These are phyloP conservation scores for Nitzschia inconspicua DNA, from an alignment of 108 stramenopile genomes.

Conservation along the genomic window DNA sequence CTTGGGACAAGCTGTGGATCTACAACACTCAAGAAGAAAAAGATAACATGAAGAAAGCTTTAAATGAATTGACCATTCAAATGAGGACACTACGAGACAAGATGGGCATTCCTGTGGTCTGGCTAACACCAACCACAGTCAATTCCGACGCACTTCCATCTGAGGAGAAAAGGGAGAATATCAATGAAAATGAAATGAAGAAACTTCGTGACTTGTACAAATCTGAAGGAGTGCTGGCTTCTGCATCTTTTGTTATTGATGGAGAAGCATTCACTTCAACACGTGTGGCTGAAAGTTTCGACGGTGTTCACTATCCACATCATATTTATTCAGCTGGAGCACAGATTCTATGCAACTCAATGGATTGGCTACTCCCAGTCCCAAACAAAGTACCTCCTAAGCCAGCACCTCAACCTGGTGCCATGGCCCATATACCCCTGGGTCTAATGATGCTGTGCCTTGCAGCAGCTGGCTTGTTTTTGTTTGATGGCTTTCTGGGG, in stretches of 20 bases:
- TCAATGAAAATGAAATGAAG: constrained; percentile 78
- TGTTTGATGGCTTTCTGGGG: constrained; percentile 82
- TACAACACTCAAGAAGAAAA: constrained; percentile 62
- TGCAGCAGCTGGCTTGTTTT: constrained; percentile 54
- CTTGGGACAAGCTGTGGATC: constrained; percentile 75
- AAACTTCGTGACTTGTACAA: constrained; percentile 58
- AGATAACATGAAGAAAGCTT: constrained; percentile 32
- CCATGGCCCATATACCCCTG: constrained; percentile 64
- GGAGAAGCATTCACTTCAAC: constrained; percentile 61
- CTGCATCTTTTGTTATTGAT: constrained; percentile 73
- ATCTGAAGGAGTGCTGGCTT: constrained; percentile 33
- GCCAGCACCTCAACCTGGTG: constrained; percentile 44
- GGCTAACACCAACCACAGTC: constrained; percentile 82
- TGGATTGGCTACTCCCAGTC: constrained; percentile 77
- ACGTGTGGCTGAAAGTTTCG: constrained; percentile 70
- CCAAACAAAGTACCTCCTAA: not conserved
- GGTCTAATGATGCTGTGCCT: constrained; percentile 67
- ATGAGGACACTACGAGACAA: constrained; percentile 37
- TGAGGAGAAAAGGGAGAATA: constrained; percentile 69
- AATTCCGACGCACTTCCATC: constrained; percentile 66
- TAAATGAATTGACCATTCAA: constrained; percentile 38
- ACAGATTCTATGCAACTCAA: constrained; percentile 76
- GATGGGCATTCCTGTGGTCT: constrained; percentile 55
- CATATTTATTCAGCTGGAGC: constrained; percentile 77
- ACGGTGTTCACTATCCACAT: constrained; percentile 88